Evolutionary conservation across 106 monocot species (phyloP).

Genomic region (Dioscorea alata): DNA sequence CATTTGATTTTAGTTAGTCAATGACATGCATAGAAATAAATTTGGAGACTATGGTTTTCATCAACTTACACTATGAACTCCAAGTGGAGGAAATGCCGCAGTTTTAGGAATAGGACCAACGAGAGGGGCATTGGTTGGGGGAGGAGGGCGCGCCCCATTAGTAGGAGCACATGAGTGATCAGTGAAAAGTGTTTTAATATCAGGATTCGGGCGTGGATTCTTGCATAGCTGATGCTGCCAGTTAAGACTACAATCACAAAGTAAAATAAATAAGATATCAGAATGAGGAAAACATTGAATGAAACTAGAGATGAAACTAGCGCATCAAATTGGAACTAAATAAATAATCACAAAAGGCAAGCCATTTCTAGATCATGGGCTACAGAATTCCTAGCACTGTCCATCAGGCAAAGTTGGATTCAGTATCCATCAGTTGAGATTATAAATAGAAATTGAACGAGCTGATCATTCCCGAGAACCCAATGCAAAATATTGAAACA

Average conservation of each 20-base stretch:
- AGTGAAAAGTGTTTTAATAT: constrained; percentile 92
- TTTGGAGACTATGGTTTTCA: not conserved
- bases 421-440: too few species aligned
- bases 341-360: too few species aligned
- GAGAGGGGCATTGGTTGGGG: constrained; percentile 64
- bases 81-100: constrained; percentile 77
- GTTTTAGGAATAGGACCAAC: constrained; percentile 77
- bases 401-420: too few species aligned
- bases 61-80: constrained; percentile 65
- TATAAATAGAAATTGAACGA: too few species aligned
- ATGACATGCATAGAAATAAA: not conserved
- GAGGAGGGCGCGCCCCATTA: constrained; percentile 71
- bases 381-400: too few species aligned
- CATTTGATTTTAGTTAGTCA: not conserved
- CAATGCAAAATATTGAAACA: too few species aligned
- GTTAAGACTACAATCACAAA: constrained; percentile 55
- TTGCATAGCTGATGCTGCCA: constrained; percentile 99
- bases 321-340: too few species aligned
- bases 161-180: constrained; percentile 89
- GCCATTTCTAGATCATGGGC: too few species aligned
- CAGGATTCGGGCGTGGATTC: constrained; percentile 94
- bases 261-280: not conserved
- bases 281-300: not conserved
- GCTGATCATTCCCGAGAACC: too few species aligned
- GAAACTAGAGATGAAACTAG: too few species aligned